phyloP scores from a whole-genome alignment of 2,329 filamentous ascomycete species.

The Ceratocystis smalleyi region DNA sequence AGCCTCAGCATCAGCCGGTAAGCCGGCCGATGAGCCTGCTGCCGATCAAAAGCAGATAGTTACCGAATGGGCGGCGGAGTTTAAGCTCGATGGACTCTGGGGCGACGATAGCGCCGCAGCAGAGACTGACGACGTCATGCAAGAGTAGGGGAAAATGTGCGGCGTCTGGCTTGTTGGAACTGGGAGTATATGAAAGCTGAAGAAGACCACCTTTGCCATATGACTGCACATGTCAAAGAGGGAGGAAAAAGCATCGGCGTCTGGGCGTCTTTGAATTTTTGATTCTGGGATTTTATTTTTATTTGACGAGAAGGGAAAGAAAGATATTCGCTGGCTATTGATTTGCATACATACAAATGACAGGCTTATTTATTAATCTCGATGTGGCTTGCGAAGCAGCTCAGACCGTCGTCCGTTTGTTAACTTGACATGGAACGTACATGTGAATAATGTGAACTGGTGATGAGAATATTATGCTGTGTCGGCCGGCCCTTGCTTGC shows the following conservation, averaged over 20 bases:
- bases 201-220: neutral
- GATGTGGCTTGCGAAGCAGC: neutral
- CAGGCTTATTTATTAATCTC: slow-evolving; percentile 9
- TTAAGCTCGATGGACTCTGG: slow-evolving; percentile 87
- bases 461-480: neutral
- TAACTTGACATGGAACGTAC: neutral
- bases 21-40: slow-evolving; percentile 30
- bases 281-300: slow-evolving; percentile 18
- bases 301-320: slow-evolving; percentile 12
- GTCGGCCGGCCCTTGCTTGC: neutral
- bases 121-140: slow-evolving; percentile 33
- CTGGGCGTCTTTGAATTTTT: slow-evolving; percentile 17
- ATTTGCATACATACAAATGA: slow-evolving; percentile 9
- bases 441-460: neutral
- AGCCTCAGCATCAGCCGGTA: slow-evolving; percentile 22
- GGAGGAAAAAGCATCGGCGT: slow-evolving; percentile 19
- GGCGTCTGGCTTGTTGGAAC: neutral
- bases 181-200: slow-evolving; percentile 3
- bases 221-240: neutral
- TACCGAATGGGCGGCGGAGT: slow-evolving; percentile 83
- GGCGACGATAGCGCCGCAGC: slow-evolving; percentile 29
- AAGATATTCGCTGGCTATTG: slow-evolving; percentile 13
- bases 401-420: neutral
- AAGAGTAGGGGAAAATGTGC: slow-evolving; percentile 27
- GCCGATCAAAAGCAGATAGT: slow-evolving; percentile 75